Evolutionary conservation across 352 stramenopile species (phyloP), one percentile per base, ranked within the genome.

Genomic region (Phytophthora cryptogea): DNA sequence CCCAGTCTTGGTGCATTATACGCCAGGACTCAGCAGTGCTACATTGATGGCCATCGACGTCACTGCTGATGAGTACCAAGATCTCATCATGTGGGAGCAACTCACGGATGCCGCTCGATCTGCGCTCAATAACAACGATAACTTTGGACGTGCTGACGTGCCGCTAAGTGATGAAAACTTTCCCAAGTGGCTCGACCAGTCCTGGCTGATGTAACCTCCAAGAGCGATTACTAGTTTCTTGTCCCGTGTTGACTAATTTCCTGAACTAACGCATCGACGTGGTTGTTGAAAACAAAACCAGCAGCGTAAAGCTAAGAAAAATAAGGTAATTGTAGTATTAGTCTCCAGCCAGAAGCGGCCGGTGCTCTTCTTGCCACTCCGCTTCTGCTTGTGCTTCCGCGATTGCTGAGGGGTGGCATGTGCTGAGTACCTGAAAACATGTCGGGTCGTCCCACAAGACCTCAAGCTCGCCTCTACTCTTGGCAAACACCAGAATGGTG

Each of bases 381-480:
- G 26, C 33, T 47, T 69, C 61, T 49, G 44, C n/a, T 36, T 63
- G 49, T 32, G 31, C 23, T 32, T 54, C 63, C 57, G 67, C 62
- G 8, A 57, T 5, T 23, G n/a, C 5, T 30, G 54, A 37, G 45
- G 49, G 20, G 8, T 63, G 49, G n/a, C 44, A 63, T 20, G 23
- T 30, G 36, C 14, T 47, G 32, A 8, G 13, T 70, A 73, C 74
- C 11, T 45, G 50, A 23, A 88, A 61, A 32, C 76, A 83, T n/a
- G 54, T 17, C 4, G 74, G 72, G 0, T 84, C 88, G 10, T 83
- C 44, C 90, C 91, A 98, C 59, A 98, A 55, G n/a, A 80, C 72
- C 8, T 63, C 57, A 3, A 97, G 61, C 14, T 88, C 76, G 0
- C 76, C 71, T 2, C 88, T 86, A 26, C 45, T 57, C 16, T 75